Evolutionary conservation across 2,329 filamentous ascomycete genomes (phyloP).

Genomic region (Calonectria naviculata): DNA sequence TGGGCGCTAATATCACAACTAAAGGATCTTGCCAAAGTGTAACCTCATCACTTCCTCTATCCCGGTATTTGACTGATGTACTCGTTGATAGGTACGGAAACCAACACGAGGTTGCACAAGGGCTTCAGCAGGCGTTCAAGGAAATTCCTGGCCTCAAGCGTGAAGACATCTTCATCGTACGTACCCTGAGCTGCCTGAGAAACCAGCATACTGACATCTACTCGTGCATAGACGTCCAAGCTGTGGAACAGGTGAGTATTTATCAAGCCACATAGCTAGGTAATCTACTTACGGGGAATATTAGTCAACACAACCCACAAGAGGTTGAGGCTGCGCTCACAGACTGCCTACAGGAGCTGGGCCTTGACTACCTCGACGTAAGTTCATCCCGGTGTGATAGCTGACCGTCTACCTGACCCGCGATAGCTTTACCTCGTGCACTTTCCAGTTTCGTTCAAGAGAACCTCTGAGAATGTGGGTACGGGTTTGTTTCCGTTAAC

Average conservation of each 20-base stretch:
- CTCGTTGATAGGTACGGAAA: neutral
- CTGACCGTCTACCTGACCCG: neutral
- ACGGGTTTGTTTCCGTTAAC: neutral
- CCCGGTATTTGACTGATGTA: neutral
- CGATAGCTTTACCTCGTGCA: slow-evolving; percentile 12
- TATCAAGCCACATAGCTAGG: neutral
- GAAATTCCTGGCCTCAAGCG: neutral
- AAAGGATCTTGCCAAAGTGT: neutral
- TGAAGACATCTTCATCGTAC: slow-evolving; percentile 1
- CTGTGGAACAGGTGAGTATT: neutral
- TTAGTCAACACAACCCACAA: neutral
- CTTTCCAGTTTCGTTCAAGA: slow-evolving; percentile 13
- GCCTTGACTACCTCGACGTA: slow-evolving; percentile 10
- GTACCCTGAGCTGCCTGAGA: neutral
- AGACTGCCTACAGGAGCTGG: slow-evolving; percentile 6
- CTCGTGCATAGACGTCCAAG: neutral
- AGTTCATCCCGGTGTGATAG: neutral
- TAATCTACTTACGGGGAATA: neutral
- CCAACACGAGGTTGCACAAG: neutral
- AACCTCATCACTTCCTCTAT: neutral
- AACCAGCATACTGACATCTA: neutral
- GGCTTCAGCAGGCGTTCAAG: neutral
- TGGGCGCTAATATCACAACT: neutral
- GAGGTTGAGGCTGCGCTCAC: slow-evolving; percentile 6
- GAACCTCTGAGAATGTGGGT: neutral